Percentiles rank a stretch among this genome's conserved stretches.
Evolutionary conservation across 345 rosid species (phyloP).

Genomic region (Populus simonii): DNA sequence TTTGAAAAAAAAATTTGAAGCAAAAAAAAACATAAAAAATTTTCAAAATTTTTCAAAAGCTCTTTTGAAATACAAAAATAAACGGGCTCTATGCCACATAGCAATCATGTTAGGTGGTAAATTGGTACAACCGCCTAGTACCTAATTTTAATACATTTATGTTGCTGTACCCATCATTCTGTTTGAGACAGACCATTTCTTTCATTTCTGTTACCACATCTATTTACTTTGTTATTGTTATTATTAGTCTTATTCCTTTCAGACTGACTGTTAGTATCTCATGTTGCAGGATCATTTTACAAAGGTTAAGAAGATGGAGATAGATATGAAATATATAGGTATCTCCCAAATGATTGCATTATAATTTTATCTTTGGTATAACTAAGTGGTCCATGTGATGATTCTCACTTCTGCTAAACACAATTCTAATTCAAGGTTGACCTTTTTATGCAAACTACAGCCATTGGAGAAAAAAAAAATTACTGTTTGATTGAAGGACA

Average conservation of each 20-base stretch:
- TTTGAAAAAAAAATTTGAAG: too few species aligned
- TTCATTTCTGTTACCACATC: background rate
- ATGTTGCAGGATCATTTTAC: constrained; percentile 68
- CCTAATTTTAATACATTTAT: background rate
- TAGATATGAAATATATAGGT: constrained; percentile 94
- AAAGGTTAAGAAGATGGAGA: constrained; percentile 53
- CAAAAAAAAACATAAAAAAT: too few species aligned
- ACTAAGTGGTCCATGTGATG: background rate
- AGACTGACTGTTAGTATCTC: background rate
- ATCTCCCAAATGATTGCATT: constrained; percentile 7
- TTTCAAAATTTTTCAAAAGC: too few species aligned
- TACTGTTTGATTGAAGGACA: background rate
- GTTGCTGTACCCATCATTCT: constrained; percentile 1
- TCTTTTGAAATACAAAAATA: too few species aligned
- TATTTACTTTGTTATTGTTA: background rate
- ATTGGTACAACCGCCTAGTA: background rate
- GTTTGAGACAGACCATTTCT: background rate
- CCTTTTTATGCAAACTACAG: background rate
- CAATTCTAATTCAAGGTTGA: background rate
- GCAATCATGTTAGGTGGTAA: background rate
- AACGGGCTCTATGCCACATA: background rate
- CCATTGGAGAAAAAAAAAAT: background rate
- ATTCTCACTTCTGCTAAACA: background rate
- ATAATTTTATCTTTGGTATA: background rate
- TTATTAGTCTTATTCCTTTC: constrained; percentile 1